Evolutionary conservation across 1,139 yeast genomes (phyloP), one percentile per base, ranked within the genome.

Genomic region (Saccharomyces hybrid): DNA sequence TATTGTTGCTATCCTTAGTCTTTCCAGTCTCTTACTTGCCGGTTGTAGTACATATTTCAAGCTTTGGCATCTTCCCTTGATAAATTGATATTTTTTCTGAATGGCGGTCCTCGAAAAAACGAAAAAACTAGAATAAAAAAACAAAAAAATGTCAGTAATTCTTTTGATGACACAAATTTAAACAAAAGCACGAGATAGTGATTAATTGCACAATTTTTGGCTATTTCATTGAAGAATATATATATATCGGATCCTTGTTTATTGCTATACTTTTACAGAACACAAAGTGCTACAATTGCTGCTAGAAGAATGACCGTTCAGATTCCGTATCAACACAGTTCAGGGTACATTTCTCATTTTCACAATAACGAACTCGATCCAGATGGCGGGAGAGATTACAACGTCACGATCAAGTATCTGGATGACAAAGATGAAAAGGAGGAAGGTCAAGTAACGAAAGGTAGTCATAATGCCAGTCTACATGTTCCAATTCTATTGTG

Each of bases 401-500:
- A 38, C 19, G 44, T 38, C 11, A 38, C 44, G 4, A 38, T 38
- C 12, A 38, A 38, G 12, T 38, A 38, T 11, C 24, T 38, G 19
- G 44, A 38, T 38, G 44, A 16, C 19, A 38, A 38, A 16, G 44
- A 38, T 16, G 44, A 38, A 38, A 38, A 9, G 11, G 26, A 19
- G 19, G 44, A 38, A 38, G 26, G 44, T 12, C 24, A 38, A 9
- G 12, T 24, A 38, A 24, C 32, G 9, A 47, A 47, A 4, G 8
- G n/a, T 14, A 47, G n/a, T 14, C 48, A 28, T 47, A 32, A 26
- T 8, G 42, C 55, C 7, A 24, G 26, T 14, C 44, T 59, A 11
- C 21, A 55, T 6, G 50, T 49, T 12, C 65, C 68, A 4, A 55
- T 76, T 28, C 64, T 77, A 44, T 73, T 79, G 44, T 71, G 75